Conservation (phyloP, 495 filamentous ascomycete genomes). For the Chaetomium cochliodes region DNA sequence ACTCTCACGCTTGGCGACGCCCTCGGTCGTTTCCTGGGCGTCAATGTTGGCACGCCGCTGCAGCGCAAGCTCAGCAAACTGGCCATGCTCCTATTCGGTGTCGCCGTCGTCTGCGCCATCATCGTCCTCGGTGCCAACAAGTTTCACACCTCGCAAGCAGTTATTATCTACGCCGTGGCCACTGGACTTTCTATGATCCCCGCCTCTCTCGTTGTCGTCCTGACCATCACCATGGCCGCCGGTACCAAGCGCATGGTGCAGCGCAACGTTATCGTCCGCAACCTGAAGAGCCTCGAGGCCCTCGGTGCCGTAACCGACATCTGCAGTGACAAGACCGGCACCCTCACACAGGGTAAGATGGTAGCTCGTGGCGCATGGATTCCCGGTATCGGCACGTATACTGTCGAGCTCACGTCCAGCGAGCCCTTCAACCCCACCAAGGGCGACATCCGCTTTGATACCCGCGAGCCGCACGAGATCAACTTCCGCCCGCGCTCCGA, state of each 20-base stretch:
- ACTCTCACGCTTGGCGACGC: constrained; percentile 63
- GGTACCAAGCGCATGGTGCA: constrained; percentile 75
- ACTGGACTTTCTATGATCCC: constrained; percentile 69
- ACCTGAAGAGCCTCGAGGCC: constrained; percentile 74
- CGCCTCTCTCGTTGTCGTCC: constrained; percentile 64
- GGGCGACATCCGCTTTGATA: constrained; percentile 30
- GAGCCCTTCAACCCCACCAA: constrained; percentile 46
- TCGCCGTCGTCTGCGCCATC: constrained; percentile 71
- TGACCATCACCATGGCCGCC: constrained; percentile 75
- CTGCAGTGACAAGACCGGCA: constrained; percentile 85
- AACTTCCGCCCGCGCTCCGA: constrained; percentile 25
- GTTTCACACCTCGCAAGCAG: constrained; percentile 69
- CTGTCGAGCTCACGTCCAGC: constrained; percentile 53
- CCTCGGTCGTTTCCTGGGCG: constrained; percentile 67
- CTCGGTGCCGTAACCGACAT: constrained; percentile 84
- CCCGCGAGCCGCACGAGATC: constrained; percentile 32
- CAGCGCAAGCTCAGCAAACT: constrained; percentile 76
- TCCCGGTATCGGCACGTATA: constrained; percentile 58
- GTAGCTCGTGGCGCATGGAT: constrained; percentile 79
- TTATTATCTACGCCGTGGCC: constrained; percentile 80
- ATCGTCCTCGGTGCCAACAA: constrained; percentile 76
- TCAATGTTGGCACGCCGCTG: constrained; percentile 73
- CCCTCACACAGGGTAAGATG: constrained; percentile 72
- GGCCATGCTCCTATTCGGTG: constrained; percentile 70
- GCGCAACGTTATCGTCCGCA: constrained; percentile 71